Evolutionary conservation across 2,329 filamentous ascomycete genomes (phyloP).

Genomic region (Calonectria pseudoreteaudii): DNA sequence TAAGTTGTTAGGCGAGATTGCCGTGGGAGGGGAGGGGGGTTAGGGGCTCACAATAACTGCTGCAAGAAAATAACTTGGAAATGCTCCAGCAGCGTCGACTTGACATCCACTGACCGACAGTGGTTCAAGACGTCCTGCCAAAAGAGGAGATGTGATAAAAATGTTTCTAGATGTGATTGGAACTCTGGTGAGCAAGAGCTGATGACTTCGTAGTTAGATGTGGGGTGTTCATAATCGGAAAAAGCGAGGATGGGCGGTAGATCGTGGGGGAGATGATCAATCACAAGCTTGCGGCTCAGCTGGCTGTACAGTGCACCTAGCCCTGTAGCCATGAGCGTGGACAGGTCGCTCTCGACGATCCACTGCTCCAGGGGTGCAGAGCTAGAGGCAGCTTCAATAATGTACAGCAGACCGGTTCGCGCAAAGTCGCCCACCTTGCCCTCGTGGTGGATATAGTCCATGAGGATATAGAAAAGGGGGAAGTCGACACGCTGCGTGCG

Average conservation of each 20-base stretch:
- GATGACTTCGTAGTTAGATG: slow-evolving; percentile 77
- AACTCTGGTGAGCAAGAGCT: slow-evolving; percentile 81
- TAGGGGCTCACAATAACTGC: slow-evolving; percentile 81
- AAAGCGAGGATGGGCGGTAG: slow-evolving; percentile 87
- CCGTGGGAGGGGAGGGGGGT: neutral
- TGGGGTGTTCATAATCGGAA: slow-evolving; percentile 86
- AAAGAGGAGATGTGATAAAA: slow-evolving; percentile 93
- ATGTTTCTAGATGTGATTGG: slow-evolving; percentile 89
- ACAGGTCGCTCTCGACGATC: slow-evolving; percentile 96
- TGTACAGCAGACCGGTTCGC: slow-evolving; percentile 90
- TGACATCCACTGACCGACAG: slow-evolving; percentile 91
- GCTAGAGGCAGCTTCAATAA: slow-evolving; percentile 91
- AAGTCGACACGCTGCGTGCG: slow-evolving; percentile 92
- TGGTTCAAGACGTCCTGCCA: slow-evolving; percentile 99
- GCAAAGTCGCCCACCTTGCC: slow-evolving; percentile 96
- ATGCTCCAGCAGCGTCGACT: slow-evolving; percentile 92
- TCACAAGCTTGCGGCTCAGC: slow-evolving; percentile 81
- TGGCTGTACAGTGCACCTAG: slow-evolving; percentile 81
- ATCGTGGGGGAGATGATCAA: slow-evolving; percentile 79
- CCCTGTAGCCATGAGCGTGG: slow-evolving; percentile 96
- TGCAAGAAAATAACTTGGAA: slow-evolving; percentile 97
- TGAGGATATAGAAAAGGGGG: slow-evolving; percentile 92
- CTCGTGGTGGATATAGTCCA: slow-evolving; percentile 97
- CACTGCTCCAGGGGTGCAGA: slow-evolving; percentile 89
- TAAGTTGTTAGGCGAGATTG: slow-evolving; percentile 49